phyloP scores from a whole-genome alignment of 2,329 filamentous ascomycete species.

The Chaetothyriales sp. region DNA sequence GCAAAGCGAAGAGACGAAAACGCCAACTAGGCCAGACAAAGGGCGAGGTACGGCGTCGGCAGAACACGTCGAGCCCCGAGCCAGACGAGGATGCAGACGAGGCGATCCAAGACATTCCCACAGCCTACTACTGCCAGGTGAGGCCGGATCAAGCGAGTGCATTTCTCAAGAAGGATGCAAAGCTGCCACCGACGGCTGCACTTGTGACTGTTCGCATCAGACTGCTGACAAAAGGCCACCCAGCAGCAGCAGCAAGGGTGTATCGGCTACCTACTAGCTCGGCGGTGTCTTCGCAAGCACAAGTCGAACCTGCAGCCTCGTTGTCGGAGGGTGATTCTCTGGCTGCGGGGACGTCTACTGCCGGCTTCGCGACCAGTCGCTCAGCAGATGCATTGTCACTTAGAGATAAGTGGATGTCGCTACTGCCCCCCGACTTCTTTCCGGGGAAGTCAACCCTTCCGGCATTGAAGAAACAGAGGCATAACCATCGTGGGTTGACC shows the following conservation, averaged over 20 bases:
- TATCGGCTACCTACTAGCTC: constrained; percentile 56
- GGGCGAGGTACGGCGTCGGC: constrained; percentile 3
- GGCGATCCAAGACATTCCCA: constrained; percentile 13
- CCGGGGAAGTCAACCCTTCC: background rate
- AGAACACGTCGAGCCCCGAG: constrained; percentile 11
- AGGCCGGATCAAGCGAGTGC: constrained; percentile 23
- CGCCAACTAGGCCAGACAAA: constrained; percentile 2
- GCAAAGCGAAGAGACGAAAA: constrained; percentile 12
- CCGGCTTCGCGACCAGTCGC: background rate
- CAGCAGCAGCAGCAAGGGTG: constrained; percentile 57
- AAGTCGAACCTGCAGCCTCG: background rate
- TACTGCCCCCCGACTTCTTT: constrained; percentile 24
- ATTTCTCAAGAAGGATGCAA: constrained; percentile 20
- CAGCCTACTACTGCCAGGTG: constrained; percentile 26
- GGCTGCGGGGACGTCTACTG: background rate
- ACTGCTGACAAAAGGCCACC: constrained; percentile 55
- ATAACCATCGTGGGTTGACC: constrained; percentile 8
- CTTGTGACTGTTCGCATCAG: constrained; percentile 51
- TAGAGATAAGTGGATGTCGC: constrained; percentile 56
- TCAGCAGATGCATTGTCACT: constrained; percentile 27
- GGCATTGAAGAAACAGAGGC: constrained; percentile 5
- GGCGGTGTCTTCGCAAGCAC: background rate
- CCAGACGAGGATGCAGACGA: constrained; percentile 5
- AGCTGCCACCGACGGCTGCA: constrained; percentile 18
- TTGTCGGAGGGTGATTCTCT: background rate